Evolutionary conservation across 257 asterid genomes (phyloP), one percentile per base, ranked within the genome.

Genomic region (Penstemon davidsonii): DNA sequence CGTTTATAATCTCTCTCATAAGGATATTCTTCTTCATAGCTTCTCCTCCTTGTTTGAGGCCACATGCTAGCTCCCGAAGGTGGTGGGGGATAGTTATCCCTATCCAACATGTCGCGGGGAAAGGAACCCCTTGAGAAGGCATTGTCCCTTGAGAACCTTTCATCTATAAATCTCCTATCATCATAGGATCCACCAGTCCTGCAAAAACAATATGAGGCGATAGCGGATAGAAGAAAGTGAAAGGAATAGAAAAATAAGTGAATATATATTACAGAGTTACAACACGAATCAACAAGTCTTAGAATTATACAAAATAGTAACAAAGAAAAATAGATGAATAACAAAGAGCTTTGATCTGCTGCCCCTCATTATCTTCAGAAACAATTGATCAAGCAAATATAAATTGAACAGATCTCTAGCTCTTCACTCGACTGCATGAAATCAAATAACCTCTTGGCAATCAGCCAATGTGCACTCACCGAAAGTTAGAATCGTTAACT

Each of bases 111-210:
- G 66, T 93, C 96, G 55, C 89, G 85, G 70, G 80, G 94, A 80
- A 86, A 85, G 76, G 83, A 76, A 62, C 87, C 92, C 80, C 92
- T 85, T 25, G 90, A 82, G 72, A 87, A 83, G 69, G 71, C 81
- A 87, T 80, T 78, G 51, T 89, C 99, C 83, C 99, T 88, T 38
- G 95, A 71, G 85, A 81, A 83, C 82, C 99, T 86, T 75, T 88
- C 99, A 77, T 90, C 99, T 62, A 85, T 55, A 85, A 78, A 90
- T 79, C 97, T 88, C 95, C 97, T 84, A 77, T 81, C 96, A 78
- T 88, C 96, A 80, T 85, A 87, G 45, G 97, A 81, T 73, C 87
- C 96, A 84, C 84, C 87, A 81, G 74, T 89, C 91, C 99, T 91
- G 91, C 84, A 76, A 83, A 78, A 56, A 83, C 62, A 77, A 66